Evolutionary conservation across 768 basidiomycete genomes (phyloP).

Genomic region (Suillus hirtellus): DNA sequence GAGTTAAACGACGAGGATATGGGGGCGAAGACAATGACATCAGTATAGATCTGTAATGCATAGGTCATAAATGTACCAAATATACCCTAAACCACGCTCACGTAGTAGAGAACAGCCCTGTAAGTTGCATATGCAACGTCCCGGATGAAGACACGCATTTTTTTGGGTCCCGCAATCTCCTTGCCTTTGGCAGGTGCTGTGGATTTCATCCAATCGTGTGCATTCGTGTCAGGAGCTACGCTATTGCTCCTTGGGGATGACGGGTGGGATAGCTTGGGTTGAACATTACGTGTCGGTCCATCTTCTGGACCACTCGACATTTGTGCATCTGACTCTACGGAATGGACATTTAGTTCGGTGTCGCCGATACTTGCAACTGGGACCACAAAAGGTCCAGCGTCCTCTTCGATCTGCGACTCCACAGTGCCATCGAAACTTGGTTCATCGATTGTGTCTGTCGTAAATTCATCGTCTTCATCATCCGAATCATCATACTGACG

Average conservation of each 20-base stretch:
- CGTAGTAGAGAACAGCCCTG: constrained; percentile 75
- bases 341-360: constrained; percentile 11
- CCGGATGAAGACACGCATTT: constrained; percentile 51
- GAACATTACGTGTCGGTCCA: constrained; percentile 29
- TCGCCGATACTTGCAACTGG: constrained; percentile 5
- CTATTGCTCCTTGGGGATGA: constrained; percentile 38
- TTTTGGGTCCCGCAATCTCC: constrained; percentile 46
- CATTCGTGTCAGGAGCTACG: constrained; percentile 20
- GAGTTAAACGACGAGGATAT: constrained; percentile 66
- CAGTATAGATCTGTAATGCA: constrained; percentile 71
- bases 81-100: constrained; percentile 32
- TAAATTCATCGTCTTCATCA: constrained; percentile 50
- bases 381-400: background rate
- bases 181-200: constrained; percentile 6
- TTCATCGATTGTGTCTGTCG: constrained; percentile 34
- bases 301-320: constrained; percentile 6
- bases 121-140: constrained; percentile 67
- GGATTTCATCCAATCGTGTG: constrained; percentile 9
- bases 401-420: constrained; percentile 23
- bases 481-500: constrained; percentile 51
- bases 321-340: constrained; percentile 8
- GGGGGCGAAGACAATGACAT: constrained; percentile 81
- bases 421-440: constrained; percentile 29
- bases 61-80: background rate
- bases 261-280: constrained; percentile 37